These are phyloP conservation scores for Blumeria graminis DNA, from an alignment of 2,329 filamentous ascomycete species.

Conservation along the genomic window DNA sequence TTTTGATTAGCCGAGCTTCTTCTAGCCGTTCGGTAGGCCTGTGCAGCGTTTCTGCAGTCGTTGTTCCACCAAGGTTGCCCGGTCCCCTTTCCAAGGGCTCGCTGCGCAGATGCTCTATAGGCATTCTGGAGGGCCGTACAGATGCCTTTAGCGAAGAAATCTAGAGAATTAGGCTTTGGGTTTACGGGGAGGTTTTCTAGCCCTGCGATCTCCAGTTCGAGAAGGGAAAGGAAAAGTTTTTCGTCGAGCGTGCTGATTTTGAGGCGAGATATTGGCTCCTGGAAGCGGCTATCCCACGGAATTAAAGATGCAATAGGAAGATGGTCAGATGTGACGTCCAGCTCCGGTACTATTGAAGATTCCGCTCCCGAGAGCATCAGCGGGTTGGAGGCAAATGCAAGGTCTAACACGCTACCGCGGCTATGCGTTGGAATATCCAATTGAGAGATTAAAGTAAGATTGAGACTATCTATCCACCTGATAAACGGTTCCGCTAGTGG, in stretches of 20 bases:
- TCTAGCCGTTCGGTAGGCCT: neutral
- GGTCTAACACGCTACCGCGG: neutral
- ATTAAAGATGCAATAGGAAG: neutral
- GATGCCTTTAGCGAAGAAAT: neutral
- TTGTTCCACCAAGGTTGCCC: neutral
- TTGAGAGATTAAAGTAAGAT: too few relatives aligned
- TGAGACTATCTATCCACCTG: too few relatives aligned
- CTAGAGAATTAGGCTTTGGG: neutral
- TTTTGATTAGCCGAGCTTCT: neutral
- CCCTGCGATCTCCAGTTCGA: neutral
- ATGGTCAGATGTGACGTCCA: neutral
- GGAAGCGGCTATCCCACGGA: too few relatives aligned
- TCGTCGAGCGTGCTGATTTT: neutral
- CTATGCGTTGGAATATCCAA: too few relatives aligned
- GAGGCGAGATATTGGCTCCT: too few relatives aligned
- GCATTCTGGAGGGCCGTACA: neutral
- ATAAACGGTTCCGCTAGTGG: too few relatives aligned
- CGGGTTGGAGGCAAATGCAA: neutral
- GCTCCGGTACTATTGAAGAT: neutral
- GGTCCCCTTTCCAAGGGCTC: neutral
- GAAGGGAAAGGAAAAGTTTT: neutral
- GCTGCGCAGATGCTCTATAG: neutral
- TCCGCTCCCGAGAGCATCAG: neutral
- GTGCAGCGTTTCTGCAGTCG: neutral
- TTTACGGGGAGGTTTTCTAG: neutral